Conservation (phyloP, 164 flowering plant genomes). For the grape (Vitis vinifera) region ASM3070453v1 NC_081816.1:24570501-24571000, state of each 20-base stretch:
- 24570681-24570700: slow-evolving; percentile 85
- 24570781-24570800: slow-evolving; percentile 66
- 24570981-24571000: background rate
- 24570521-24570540: slow-evolving; percentile 57
- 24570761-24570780: slow-evolving; percentile 56
- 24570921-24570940: background rate
- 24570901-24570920: slow-evolving; percentile 34
- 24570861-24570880: slow-evolving; percentile 65
- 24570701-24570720: slow-evolving; percentile 95
- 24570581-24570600: slow-evolving; percentile 96
- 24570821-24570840: slow-evolving; percentile 54
- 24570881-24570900: slow-evolving; percentile 87
- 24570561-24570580: slow-evolving; percentile 77
- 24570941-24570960: background rate
- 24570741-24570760: slow-evolving; percentile 87
- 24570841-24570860: slow-evolving; percentile 86
- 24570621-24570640: slow-evolving; percentile 83
- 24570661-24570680: slow-evolving; percentile 98
- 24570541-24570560: slow-evolving; percentile 98
- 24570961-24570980: background rate
- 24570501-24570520: background rate
- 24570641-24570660: slow-evolving; percentile 85
- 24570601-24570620: slow-evolving; percentile 85
- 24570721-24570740: slow-evolving; percentile 90
- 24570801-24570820: slow-evolving; percentile 74